Base-by-base conservation (phyloP, 2,329 filamentous ascomycete species). In the Chrysoporthe cubensis region DNA sequence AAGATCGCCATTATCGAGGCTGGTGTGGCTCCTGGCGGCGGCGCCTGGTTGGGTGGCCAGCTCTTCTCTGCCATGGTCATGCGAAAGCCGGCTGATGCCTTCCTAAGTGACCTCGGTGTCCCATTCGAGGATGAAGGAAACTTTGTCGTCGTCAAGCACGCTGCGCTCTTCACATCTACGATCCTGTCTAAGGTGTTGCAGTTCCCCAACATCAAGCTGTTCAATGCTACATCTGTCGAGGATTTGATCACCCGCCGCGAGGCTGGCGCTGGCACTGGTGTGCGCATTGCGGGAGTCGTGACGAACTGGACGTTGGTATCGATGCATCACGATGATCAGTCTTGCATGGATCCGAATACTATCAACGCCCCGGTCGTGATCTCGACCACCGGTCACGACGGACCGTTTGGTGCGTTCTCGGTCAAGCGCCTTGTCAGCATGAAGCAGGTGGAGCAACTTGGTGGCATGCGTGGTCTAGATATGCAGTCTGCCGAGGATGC, bases 311-410 rank as follows among this genome's bases (percentile, higher is more conserved):
- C 94, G 1, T 86, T 97, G 37, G 94, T 97, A 61, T 88, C 90
- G 56, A 91, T 95, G 85, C 91, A 94, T 79, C 91, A 94, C 79
- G 91, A 94, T 77, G 91, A 95, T 78, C 93, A 97, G 83, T 92
- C 88, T 70, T 97, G 94, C 90, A 97, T 97, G 94, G 94, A 97
- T 79, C 94, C 94, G 73, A 97, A 96, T 87, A 97, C 94, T 75
- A 97, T 97, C 87, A 97, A 97, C 77, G 93, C 93, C 0, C 93
- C 94, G 1, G 80, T 97, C 68, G 84, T 97, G 76, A 91, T 97
- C 82, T 93, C 90, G 67, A 97, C 94, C 34, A 97, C 94, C 0
- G 94, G 94, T 62, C 94, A 97, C 75, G 94, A 97, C 72, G 94
- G 87, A 0, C 94, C 94, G 18, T 96, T 97, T 77, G 94, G 94